Evolutionary conservation across 495 filamentous ascomycete species (phyloP).

Genomic region (Extremus antarcticus): DNA sequence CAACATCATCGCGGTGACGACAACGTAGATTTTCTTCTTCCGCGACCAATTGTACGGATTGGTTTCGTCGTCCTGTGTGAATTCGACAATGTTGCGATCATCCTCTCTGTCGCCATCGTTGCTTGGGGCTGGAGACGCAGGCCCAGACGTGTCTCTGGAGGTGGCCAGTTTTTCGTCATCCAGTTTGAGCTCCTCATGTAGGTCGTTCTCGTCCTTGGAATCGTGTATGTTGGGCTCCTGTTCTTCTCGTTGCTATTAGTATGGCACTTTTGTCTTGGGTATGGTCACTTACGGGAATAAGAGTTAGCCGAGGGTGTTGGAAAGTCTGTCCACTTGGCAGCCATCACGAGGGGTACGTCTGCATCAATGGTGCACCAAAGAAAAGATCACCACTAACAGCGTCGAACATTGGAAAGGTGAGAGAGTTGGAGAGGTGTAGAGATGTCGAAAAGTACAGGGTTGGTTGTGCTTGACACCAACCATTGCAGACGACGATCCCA

Average conservation of each 20-base stretch:
- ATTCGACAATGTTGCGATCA: constrained; percentile 11
- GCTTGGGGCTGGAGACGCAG: constrained; percentile 9
- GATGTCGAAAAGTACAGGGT: no score
- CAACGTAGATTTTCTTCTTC: constrained; percentile 46
- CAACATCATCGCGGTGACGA: constrained; percentile 46
- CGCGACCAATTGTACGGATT: constrained; percentile 30
- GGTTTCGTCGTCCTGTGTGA: constrained; percentile 22
- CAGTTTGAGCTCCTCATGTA: constrained; percentile 15
- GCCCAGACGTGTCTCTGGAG: constrained; percentile 11
- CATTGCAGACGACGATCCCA: background rate
- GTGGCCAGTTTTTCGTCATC: constrained; percentile 20
- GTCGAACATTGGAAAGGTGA: no score
- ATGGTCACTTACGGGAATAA: background rate
- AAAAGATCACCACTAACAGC: no score
- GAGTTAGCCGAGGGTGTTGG: background rate
- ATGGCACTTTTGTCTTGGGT: no score
- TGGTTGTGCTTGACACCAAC: no score
- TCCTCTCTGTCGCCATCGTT: background rate
- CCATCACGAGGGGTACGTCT: no score
- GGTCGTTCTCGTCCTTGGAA: no score
- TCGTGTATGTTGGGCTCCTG: no score
- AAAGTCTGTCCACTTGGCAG: background rate
- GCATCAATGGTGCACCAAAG: no score
- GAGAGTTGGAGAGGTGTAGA: background rate
- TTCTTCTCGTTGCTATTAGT: no score